A percentile compares a stretch with the other conserved stretches of the same genome.
Conservation (phyloP, 306 rosid genomes). For the Rosa multiflora region DNA sequence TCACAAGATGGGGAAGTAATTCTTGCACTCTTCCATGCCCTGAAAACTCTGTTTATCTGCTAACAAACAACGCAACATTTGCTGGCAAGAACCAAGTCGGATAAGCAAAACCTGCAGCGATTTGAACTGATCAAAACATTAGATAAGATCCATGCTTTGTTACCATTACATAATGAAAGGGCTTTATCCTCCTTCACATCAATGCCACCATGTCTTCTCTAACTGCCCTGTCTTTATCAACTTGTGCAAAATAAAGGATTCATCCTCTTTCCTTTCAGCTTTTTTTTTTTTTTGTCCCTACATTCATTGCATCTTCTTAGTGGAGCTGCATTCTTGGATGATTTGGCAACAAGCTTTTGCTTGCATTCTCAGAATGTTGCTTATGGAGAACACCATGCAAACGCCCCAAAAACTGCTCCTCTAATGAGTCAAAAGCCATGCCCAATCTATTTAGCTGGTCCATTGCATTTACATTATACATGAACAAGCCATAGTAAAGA, state of each 20-base stretch:
- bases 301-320: neutral
- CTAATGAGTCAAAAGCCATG: neutral
- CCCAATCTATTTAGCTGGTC: neutral
- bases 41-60: neutral
- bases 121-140: too few relatives aligned
- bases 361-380: neutral
- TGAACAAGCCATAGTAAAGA: conserved; percentile 1
- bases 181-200: neutral
- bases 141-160: neutral
- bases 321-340: neutral
- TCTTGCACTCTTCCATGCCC: neutral
- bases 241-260: neutral
- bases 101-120: neutral
- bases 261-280: neutral
- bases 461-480: neutral
- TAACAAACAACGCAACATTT: neutral
- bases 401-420: neutral
- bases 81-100: neutral
- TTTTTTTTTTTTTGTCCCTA: neutral
- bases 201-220: neutral
- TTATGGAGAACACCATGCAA: neutral
- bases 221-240: neutral
- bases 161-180: neutral
- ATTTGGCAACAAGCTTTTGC: neutral
- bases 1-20: neutral